phyloP scores from a whole-genome alignment of 2,329 filamentous ascomycete species.

The Drechmeria coniospora region DNA sequence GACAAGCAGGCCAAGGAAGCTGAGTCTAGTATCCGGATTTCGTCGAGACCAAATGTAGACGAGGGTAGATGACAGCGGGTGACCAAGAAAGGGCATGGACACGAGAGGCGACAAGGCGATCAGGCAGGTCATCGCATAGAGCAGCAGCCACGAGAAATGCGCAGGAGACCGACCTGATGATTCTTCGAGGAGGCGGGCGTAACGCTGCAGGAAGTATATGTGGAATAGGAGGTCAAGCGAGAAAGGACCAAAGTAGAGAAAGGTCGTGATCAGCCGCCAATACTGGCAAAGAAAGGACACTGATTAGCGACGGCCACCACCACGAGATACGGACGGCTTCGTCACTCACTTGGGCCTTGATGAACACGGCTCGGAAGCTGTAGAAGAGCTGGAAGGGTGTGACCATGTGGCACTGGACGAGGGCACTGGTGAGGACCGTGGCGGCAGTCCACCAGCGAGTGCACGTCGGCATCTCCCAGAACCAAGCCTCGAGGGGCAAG shows the following conservation, averaged over 20 bases:
- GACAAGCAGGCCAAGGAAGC: constrained; percentile 74
- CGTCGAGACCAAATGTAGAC: constrained; percentile 97
- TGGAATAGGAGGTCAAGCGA: constrained; percentile 92
- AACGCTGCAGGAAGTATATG: constrained; percentile 95
- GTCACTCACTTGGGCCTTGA: constrained; percentile 67
- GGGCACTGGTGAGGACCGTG: constrained; percentile 69
- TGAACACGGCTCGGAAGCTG: constrained; percentile 81
- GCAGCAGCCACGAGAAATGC: constrained; percentile 85
- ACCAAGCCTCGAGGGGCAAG: constrained; percentile 89
- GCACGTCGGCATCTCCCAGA: constrained; percentile 95
- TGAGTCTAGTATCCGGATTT: constrained; percentile 82
- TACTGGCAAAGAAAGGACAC: constrained; percentile 43
- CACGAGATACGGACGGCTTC: constrained; percentile 1
- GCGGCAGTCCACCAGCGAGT: constrained; percentile 96
- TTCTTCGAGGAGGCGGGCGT: constrained; percentile 88
- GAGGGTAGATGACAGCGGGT: constrained; percentile 77
- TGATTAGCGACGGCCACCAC: constrained; percentile 4
- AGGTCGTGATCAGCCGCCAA: constrained; percentile 91
- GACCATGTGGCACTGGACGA: constrained; percentile 87
- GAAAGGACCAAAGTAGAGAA: constrained; percentile 92
- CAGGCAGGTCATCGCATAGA: constrained; percentile 70
- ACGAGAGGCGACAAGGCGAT: constrained; percentile 73
- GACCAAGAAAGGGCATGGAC: constrained; percentile 87
- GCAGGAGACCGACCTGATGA: constrained; percentile 82
- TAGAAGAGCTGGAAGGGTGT: constrained; percentile 95